Evolutionary conservation across 1,139 yeast genomes (phyloP), one percentile per base, ranked within the genome.

Genomic region (Yamadazyma blattariae): DNA sequence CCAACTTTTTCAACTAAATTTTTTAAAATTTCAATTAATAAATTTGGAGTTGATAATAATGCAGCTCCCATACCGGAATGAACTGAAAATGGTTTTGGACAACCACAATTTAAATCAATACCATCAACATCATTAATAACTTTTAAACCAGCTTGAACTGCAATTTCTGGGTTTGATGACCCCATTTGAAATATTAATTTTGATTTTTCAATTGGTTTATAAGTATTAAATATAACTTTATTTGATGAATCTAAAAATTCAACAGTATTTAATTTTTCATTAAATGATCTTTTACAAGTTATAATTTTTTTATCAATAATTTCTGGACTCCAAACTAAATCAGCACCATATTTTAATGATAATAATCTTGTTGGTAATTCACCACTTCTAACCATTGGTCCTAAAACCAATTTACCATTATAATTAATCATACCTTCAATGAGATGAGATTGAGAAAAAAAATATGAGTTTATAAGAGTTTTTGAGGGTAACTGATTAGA

Each of bases 1-100:
- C 98, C 98, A 1, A 92, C 92, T 44, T 88, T 71, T 17, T 71
- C 69, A 1, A 92, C 97, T 36, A 92, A 64, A 11, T 74, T 72
- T 3, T 61, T 59, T 39, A 92, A 62, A 24, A 92, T 92, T 14
- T 72, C 70, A 47, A 82, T 84, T 22, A 92, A 67, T 31, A 75
- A 61, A 31, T 86, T 96, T 0, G 97, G 97, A 0, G 90, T 87
- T 30, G 74, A 67, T 40, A 92, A 67, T 32, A 92, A 66, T 1
- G 96, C 97, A 3, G 97, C 96, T 5, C 98, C 98, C 97, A 92
- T 92, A 1, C 98, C 98, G 0, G 94, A 74, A 57, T 89, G 97
- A 3, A 88, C 73, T 1, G 89, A 81, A 50, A 86, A 87, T 41
- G 83, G 90, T 54, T 88, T 89, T 2, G 98, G 98, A 61, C 98